Evolutionary conservation across 2,329 filamentous ascomycete genomes (phyloP), one percentile per base, ranked within the genome.

Genomic region (Fusarium sulawesiense): DNA sequence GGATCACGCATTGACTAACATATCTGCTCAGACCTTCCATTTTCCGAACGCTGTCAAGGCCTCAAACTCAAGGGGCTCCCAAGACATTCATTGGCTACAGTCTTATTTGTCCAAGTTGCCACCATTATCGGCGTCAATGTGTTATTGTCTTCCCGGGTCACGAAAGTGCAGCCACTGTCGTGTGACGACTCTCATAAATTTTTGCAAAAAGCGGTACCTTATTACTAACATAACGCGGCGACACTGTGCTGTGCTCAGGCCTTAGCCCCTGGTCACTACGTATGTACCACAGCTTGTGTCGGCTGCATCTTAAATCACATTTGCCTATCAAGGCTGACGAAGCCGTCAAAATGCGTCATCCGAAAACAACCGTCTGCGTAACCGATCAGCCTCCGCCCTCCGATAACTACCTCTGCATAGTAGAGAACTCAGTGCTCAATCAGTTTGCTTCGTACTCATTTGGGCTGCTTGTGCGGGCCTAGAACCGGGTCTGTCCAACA

Each of bases 181-280:
- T 74, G 64, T 73, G 67, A 73, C 59, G 55, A 44, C 60, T 63
- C 60, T 34, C 41, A 59, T 44, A 62, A 57, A 54, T 64, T 64
- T 64, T 53, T 46, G 49, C 32, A 62, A 61, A 46, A 46, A 34
- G 32, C 34, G 45, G n/a, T 16, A 32, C 46, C n/a, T 48, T 42
- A 40, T 37, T 51, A 37, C 29, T 44, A 51, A 49, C 53, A 63
- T 46, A 57, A 42, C 47, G 27, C 37, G 46, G 37, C 40, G 48
- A 42, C 47, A 59, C 54, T 47, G 45, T 49, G 40, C 34, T 40
- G 48, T 53, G 34, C 34, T 50, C 41, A 58, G 51, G 62, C 49
- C 59, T 61, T n/a, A 37, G 13, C 23, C 23, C 32, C 49, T 57
- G 51, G 27, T 29, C 1, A 25, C 23, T 25, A 7, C 23, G 23